These are phyloP conservation scores for Nicotiana attenuata DNA, from an alignment of 257 asterid genomes.

Conservation along the genomic window DNA sequence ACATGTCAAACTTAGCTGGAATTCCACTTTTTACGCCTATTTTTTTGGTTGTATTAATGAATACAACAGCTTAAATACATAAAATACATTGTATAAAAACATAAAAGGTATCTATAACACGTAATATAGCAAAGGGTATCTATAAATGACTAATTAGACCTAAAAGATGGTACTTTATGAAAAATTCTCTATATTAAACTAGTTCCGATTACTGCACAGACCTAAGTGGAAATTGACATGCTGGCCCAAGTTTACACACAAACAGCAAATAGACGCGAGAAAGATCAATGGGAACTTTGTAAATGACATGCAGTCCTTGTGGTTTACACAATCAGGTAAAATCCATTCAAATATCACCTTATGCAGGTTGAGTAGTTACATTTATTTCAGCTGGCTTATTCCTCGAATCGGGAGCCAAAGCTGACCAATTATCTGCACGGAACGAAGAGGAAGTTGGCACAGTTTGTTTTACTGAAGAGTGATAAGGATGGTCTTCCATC, in stretches of 20 bases:
- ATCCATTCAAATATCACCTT: slow-evolving; percentile 13
- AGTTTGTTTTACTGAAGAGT: slow-evolving; percentile 13
- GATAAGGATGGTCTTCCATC: slow-evolving; percentile 37
- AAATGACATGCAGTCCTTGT: not conserved
- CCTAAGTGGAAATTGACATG: slow-evolving; percentile 18
- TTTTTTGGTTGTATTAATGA: too few species aligned
- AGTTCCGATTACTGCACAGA: slow-evolving; percentile 25
- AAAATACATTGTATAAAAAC: too few species aligned
- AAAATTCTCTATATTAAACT: too few species aligned
- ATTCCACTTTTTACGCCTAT: too few species aligned
- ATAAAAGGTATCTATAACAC: too few species aligned
- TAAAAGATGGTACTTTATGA: too few species aligned
- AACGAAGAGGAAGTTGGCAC: slow-evolving; percentile 36
- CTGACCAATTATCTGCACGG: slow-evolving; percentile 72
- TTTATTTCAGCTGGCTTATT: slow-evolving; percentile 64
- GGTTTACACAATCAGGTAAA: slow-evolving; percentile 3
- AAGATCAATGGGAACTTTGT: not conserved
- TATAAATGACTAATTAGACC: too few species aligned
- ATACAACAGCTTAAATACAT: too few species aligned
- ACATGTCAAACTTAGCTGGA: too few species aligned
- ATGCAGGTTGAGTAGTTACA: slow-evolving; percentile 42
- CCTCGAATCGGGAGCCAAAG: slow-evolving; percentile 43
- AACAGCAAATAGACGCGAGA: slow-evolving; percentile 18
- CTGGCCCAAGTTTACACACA: slow-evolving; percentile 21
- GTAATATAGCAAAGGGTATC: too few species aligned